Percentiles rank a stretch among this genome's conserved stretches.
phyloP scores from a whole-genome alignment of 2,329 filamentous ascomycete species.

The Trichophyton mentagrophytes region DNA sequence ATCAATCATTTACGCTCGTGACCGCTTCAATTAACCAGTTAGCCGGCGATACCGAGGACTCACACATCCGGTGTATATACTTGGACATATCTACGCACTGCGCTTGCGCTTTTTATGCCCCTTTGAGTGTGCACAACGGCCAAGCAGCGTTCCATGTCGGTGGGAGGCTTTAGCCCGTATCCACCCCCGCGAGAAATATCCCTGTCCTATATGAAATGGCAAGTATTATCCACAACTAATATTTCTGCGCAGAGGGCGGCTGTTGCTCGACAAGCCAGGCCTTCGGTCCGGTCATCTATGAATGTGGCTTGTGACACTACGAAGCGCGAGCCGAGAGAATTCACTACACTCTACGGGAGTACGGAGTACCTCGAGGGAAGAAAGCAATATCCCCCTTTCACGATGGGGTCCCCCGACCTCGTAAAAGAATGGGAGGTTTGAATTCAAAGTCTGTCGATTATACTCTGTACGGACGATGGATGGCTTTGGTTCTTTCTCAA shows the following conservation, averaged over 20 bases:
- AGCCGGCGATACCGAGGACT: neutral
- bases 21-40: neutral
- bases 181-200: neutral
- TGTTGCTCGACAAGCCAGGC: neutral
- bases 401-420: neutral
- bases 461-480: neutral
- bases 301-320: slow-evolving; percentile 1
- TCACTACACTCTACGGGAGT: too few relatives aligned
- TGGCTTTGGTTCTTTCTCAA: neutral
- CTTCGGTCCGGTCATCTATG: neutral
- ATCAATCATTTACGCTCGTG: neutral
- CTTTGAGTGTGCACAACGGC: neutral
- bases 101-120: neutral
- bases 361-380: neutral
- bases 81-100: neutral
- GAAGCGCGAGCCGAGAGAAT: neutral
- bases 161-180: neutral
- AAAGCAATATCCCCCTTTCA: neutral
- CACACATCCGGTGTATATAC: neutral
- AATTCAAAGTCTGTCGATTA: neutral
- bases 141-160: slow-evolving; percentile 3
- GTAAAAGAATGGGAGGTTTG: neutral
- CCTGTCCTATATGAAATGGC: neutral
- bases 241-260: slow-evolving; percentile 4
- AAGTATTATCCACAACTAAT: neutral